Evolutionary conservation across 2,329 filamentous ascomycete genomes (phyloP).

Genomic region (Sporothrix inflata): DNA sequence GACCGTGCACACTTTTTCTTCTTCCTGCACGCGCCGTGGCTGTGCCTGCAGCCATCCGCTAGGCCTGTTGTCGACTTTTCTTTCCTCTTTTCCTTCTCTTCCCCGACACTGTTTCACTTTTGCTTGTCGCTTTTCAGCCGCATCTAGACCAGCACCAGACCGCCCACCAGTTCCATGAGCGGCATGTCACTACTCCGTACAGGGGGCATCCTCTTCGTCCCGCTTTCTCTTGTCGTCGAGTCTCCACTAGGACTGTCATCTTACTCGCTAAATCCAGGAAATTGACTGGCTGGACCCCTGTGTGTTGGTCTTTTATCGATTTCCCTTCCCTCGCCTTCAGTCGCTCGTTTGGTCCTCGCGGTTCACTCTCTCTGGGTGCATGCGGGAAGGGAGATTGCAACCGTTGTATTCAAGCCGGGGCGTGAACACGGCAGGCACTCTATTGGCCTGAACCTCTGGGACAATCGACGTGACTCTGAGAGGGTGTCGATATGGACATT

Average conservation of each 20-base stretch:
- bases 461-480: neutral
- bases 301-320: constrained; percentile 9
- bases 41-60: constrained; percentile 6
- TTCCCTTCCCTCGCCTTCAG: neutral
- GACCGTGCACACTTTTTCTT: neutral
- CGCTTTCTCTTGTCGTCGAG: neutral
- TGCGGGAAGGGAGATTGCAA: constrained; percentile 13
- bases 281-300: neutral
- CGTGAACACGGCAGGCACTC: neutral
- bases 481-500: too few relatives aligned
- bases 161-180: neutral
- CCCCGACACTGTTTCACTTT: constrained; percentile 5
- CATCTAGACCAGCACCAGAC: neutral
- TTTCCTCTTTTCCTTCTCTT: neutral
- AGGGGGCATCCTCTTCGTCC: neutral
- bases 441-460: neutral
- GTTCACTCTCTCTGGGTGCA: neutral
- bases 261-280: constrained; percentile 10
- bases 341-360: neutral
- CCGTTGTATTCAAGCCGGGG: neutral
- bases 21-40: neutral
- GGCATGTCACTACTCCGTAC: too few relatives aligned
- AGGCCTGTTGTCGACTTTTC: neutral
- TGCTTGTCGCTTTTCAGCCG: neutral
- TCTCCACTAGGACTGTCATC: constrained; percentile 17